Base-by-base conservation (phyloP, 1,284 basidiomycete species). In the Pterulicium gracile region DNA sequence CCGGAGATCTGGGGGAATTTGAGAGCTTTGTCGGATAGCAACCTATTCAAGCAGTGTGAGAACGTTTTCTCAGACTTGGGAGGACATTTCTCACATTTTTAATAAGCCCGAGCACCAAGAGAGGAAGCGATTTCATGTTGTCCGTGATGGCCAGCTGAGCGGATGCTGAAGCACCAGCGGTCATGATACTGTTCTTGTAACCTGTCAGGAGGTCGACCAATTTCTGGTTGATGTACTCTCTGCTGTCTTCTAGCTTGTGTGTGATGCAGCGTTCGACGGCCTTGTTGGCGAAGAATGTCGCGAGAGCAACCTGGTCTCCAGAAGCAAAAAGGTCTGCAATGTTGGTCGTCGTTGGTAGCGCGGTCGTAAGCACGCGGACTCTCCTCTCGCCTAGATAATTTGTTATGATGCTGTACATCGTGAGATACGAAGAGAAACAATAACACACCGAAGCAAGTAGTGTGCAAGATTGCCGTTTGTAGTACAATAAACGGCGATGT, bases 131-230 rank as follows among this genome's bases (percentile, higher is more conserved):
- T 69, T 91, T 90, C 70, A 98, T 60, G 64, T 98, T 99, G 54
- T 92, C 88, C 4, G 88, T 83, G 50, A 95, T 78, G 10, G 90
- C 86, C 45, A 99, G 68, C 63, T 96, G 92, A n/a, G 94, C 91
- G 54, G 87, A 92, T 0, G 95, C 92, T 23, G 94, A 93, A 0
- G 85, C 81, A 14, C 91, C 91, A 3, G 88, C 87, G 22, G 89
- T 83, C 3, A 94, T 98, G 85, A 98, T 97, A 55, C 90, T 96
- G 49, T 82, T 80, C 77, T 98, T 98, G 76, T 97, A 98, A 17
- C 90, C 87, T 18, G 78, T 72, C 47, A 98, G 69, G 49, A 98
- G 85, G 51, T 97, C 94, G 44, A 93, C 82, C 47, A 98, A 72
- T 66, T 88, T 92, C 71, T 92, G 88, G 63, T 86, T 81, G 47